Conservation (phyloP, 1,284 basidiomycete genomes). For the Waitea zeae region DNA sequence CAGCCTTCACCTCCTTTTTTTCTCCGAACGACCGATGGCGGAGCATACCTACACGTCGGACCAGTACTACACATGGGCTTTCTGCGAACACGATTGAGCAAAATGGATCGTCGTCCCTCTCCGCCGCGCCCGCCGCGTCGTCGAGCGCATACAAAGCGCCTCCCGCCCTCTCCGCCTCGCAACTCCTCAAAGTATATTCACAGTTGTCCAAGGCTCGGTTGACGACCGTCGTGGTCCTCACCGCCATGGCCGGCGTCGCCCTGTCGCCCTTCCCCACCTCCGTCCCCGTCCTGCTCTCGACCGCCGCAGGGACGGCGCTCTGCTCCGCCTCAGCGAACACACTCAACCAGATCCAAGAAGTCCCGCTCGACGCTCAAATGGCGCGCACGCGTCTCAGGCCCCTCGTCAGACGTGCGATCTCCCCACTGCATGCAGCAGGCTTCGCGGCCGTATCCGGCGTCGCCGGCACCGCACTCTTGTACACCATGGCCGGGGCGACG, state of each 20-base stretch:
- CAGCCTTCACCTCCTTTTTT: constrained; percentile 36
- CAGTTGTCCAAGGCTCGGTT: constrained; percentile 83
- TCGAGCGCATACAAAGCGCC: constrained; percentile 7
- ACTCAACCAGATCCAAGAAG: constrained; percentile 89
- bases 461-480: constrained; percentile 65
- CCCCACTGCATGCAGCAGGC: constrained; percentile 67
- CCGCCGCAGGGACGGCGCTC: constrained; percentile 79
- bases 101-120: constrained; percentile 5
- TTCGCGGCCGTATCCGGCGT: constrained; percentile 69
- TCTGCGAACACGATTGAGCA: too few relatives aligned
- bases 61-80: constrained; percentile 6
- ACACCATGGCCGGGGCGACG: constrained; percentile 67
- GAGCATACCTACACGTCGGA: constrained; percentile 6
- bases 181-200: constrained; percentile 53
- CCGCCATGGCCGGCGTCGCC: constrained; percentile 87
- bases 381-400: constrained; percentile 79
- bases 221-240: constrained; percentile 79
- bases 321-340: constrained; percentile 91
- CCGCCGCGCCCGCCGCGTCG: constrained; percentile 9
- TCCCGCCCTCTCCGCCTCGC: constrained; percentile 29
- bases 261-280: constrained; percentile 77
- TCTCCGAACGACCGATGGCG: constrained; percentile 35
- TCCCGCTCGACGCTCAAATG: constrained; percentile 97
- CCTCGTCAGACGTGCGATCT: constrained; percentile 73
- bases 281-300: constrained; percentile 70